These are phyloP conservation scores for Neoscytalidium dimidiatum DNA, from an alignment of 2,329 filamentous ascomycete species.

Conservation along the genomic window DNA sequence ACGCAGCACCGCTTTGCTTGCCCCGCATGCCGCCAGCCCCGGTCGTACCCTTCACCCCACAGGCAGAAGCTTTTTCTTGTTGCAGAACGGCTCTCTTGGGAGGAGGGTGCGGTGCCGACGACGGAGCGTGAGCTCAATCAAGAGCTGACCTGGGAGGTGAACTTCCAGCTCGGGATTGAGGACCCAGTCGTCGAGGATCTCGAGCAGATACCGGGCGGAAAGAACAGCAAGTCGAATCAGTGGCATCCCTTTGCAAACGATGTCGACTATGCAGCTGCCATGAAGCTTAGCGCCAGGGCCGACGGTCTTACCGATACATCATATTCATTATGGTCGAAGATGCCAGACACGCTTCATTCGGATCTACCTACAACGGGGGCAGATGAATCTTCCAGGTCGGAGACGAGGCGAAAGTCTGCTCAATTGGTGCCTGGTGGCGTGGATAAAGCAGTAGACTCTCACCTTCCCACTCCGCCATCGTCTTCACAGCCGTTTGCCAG, in stretches of 20 bases:
- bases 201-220: constrained; percentile 27
- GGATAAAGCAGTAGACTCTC: not conserved
- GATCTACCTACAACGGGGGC: not conserved
- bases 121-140: constrained; percentile 29
- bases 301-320: constrained; percentile 25
- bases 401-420: not conserved
- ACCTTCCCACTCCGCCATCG: not conserved
- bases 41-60: constrained; percentile 25
- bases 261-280: constrained; percentile 29
- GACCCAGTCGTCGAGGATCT: constrained; percentile 27
- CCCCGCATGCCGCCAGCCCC: constrained; percentile 22
- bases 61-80: constrained; percentile 33
- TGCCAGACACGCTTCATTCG: constrained; percentile 21
- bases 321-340: constrained; percentile 28
- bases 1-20: constrained; percentile 23
- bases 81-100: constrained; percentile 30
- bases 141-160: constrained; percentile 30
- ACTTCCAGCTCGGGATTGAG: constrained; percentile 29
- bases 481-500: constrained; percentile 6
- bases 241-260: constrained; percentile 31
- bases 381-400: not conserved
- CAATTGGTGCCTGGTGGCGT: not conserved
- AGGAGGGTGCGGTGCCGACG: constrained; percentile 23
- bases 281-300: constrained; percentile 26
- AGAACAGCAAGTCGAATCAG: constrained; percentile 25